phyloP scores from a whole-genome alignment of 768 basidiomycete genomes.

The Lactarius akahatsu region DNA sequence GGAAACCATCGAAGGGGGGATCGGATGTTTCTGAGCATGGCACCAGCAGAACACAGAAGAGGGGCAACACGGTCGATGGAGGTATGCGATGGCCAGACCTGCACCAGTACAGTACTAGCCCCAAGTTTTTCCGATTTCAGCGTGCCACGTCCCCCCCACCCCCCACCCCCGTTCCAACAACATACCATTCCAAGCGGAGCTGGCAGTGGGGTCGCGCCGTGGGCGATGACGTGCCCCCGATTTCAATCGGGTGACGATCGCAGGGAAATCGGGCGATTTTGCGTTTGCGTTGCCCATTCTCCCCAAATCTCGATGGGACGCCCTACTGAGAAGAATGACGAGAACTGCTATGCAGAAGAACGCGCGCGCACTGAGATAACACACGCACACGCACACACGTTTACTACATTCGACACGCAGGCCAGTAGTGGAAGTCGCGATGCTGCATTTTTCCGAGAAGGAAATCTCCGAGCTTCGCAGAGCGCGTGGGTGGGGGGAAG shows the following conservation, averaged over 20 bases:
- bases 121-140: not conserved
- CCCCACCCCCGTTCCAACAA: not conserved
- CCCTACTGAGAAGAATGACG: constrained; percentile 3
- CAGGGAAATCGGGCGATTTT: constrained; percentile 27
- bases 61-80: not conserved
- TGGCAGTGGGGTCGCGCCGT: not conserved
- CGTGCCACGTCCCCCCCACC: not conserved
- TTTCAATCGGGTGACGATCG: constrained; percentile 29
- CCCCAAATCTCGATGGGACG: constrained; percentile 23
- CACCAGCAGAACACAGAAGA: not conserved
- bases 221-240: constrained; percentile 7
- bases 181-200: not conserved
- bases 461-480: not conserved
- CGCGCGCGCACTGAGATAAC: not conserved
- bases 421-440: not conserved
- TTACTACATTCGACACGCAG: not conserved
- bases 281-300: constrained; percentile 13
- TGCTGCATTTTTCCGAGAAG: not conserved
- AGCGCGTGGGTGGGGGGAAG: not conserved
- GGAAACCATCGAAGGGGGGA: not conserved
- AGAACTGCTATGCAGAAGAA: not conserved
- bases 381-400: not conserved
- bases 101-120: not conserved
- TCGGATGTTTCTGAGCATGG: not conserved
- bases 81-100: not conserved